Conservation (phyloP, 2,329 filamentous ascomycete species). For the Thelonectria discophora region DNA sequence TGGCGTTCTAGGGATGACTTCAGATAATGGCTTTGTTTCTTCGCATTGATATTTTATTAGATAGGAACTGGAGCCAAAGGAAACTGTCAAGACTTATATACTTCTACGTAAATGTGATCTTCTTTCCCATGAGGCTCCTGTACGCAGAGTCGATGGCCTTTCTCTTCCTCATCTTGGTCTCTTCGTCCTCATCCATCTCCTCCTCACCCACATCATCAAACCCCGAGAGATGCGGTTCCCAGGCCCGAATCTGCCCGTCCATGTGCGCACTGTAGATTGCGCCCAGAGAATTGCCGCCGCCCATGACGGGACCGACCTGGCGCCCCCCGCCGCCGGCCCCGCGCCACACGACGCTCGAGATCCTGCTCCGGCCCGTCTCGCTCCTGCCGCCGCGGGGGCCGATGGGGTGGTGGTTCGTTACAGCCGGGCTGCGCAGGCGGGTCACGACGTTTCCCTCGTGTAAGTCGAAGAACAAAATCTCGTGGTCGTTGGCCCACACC, state of each 20-base stretch:
- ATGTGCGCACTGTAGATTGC: slow-evolving; percentile 81
- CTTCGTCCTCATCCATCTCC: slow-evolving; percentile 53
- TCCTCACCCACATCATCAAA: slow-evolving; percentile 60
- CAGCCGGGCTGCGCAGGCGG: slow-evolving; percentile 72
- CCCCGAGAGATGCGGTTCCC: slow-evolving; percentile 70
- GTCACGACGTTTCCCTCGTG: slow-evolving; percentile 79
- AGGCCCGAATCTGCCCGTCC: slow-evolving; percentile 84
- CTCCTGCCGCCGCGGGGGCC: slow-evolving; percentile 52
- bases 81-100: neutral
- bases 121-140: slow-evolving; percentile 75
- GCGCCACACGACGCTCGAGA: slow-evolving; percentile 80
- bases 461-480: slow-evolving; percentile 83
- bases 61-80: too few species aligned
- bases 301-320: slow-evolving; percentile 68
- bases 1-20: slow-evolving; percentile 26
- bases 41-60: neutral
- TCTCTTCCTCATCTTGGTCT: slow-evolving; percentile 69
- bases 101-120: slow-evolving; percentile 67
- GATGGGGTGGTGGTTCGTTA: slow-evolving; percentile 55
- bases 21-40: neutral
- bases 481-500: slow-evolving; percentile 82
- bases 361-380: slow-evolving; percentile 69
- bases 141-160: slow-evolving; percentile 84
- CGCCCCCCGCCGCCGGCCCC: slow-evolving; percentile 67
- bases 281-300: slow-evolving; percentile 61